A percentile compares a stretch with the other conserved stretches of the same genome.
Evolutionary conservation across 1,284 basidiomycete species (phyloP).

Genomic region (Moesziomyces aphidis): DNA sequence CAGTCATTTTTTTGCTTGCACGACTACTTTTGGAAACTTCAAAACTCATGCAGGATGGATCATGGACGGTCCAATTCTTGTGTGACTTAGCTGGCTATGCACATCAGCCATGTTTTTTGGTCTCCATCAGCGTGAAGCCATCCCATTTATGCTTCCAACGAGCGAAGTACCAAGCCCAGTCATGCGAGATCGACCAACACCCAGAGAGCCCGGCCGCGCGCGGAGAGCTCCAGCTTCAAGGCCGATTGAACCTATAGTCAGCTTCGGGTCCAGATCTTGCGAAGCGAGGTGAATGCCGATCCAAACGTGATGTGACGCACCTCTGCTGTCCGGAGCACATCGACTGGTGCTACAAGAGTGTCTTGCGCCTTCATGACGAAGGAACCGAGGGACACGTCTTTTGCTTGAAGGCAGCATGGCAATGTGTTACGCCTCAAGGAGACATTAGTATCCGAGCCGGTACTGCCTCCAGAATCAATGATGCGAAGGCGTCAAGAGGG

Average conservation of each 20-base stretch:
- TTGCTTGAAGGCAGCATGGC: background rate
- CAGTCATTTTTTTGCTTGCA: too few relatives aligned
- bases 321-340: conserved; percentile 18
- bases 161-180: too few relatives aligned
- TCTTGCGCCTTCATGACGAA: conserved; percentile 26
- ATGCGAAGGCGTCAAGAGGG: background rate
- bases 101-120: too few relatives aligned
- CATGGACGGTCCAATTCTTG: too few relatives aligned
- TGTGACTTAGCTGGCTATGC: too few relatives aligned
- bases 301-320: conserved; percentile 1
- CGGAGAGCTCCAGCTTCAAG: background rate
- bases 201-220: background rate
- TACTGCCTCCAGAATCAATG: background rate
- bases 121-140: too few relatives aligned
- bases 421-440: conserved; percentile 9
- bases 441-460: conserved; percentile 7
- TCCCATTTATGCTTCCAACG: too few relatives aligned
- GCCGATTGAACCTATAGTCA: too few relatives aligned
- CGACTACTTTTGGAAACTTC: too few relatives aligned
- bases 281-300: background rate
- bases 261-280: too few relatives aligned
- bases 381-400: conserved; percentile 10
- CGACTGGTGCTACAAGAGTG: conserved; percentile 4
- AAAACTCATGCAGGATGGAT: too few relatives aligned
- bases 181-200: background rate